phyloP scores from a whole-genome alignment of 768 basidiomycete genomes.

The Calocera viscosa region DNA sequence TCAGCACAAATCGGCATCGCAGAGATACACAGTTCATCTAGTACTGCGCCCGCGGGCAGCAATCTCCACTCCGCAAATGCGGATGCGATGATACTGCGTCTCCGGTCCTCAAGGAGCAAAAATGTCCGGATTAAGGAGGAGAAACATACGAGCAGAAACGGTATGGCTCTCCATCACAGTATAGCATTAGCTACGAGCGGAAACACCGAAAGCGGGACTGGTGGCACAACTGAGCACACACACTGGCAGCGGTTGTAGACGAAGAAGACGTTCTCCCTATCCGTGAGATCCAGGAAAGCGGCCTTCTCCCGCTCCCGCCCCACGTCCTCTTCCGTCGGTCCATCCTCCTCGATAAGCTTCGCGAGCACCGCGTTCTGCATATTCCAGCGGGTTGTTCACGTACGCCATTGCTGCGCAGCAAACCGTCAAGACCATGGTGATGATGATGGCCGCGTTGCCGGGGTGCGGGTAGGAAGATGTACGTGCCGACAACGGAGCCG shows the following conservation, averaged over 20 bases:
- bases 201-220: neutral
- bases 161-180: too few relatives aligned
- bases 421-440: neutral
- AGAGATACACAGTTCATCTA: too few relatives aligned
- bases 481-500: neutral
- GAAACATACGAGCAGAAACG: too few relatives aligned
- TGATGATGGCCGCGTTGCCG: neutral
- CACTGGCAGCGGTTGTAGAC: neutral
- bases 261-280: neutral
- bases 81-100: too few relatives aligned
- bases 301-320: constrained; percentile 3
- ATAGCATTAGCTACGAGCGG: too few relatives aligned
- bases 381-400: neutral
- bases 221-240: too few relatives aligned
- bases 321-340: neutral
- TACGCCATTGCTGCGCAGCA: neutral
- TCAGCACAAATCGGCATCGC: too few relatives aligned
- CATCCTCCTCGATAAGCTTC: neutral
- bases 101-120: too few relatives aligned
- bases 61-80: too few relatives aligned
- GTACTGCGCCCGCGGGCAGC: too few relatives aligned
- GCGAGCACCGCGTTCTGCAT: neutral
- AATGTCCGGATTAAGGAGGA: too few relatives aligned
- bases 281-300: neutral
- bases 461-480: neutral